Evolutionary conservation across 441 rosid genomes (phyloP).

Genomic region (Bruguiera hainesii): DNA sequence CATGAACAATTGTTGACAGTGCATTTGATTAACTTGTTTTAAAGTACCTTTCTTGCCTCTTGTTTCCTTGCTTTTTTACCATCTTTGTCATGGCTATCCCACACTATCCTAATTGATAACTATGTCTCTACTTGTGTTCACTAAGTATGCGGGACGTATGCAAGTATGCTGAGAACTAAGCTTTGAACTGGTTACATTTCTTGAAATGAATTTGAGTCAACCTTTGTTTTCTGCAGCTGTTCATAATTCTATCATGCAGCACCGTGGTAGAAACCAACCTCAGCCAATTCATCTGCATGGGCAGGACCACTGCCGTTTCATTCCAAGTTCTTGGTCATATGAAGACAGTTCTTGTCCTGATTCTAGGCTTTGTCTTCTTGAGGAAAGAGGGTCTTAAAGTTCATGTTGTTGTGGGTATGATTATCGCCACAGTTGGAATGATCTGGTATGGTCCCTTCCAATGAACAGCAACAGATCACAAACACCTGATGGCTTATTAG

Average conservation of each 20-base stretch:
- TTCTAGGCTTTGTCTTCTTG: slow-evolving; percentile 75
- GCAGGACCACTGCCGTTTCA: slow-evolving; percentile 89
- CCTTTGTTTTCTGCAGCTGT: slow-evolving; percentile 47
- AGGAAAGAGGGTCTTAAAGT: slow-evolving; percentile 87
- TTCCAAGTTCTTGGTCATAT: slow-evolving; percentile 97
- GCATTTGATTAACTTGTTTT: too few species aligned
- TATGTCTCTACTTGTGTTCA: background rate
- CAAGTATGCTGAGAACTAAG: background rate
- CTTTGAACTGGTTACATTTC: background rate
- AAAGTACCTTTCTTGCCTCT: too few species aligned
- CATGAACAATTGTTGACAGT: too few species aligned
- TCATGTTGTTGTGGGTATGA: slow-evolving; percentile 85
- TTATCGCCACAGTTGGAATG: slow-evolving; percentile 82
- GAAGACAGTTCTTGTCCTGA: slow-evolving; percentile 88
- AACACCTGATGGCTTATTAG: slow-evolving; percentile 42
- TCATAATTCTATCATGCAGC: slow-evolving; percentile 70
- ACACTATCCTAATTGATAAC: background rate
- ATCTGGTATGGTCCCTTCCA: slow-evolving; percentile 81
- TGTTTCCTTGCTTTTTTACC: too few species aligned
- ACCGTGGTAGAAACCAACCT: slow-evolving; percentile 93
- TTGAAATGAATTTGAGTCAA: background rate
- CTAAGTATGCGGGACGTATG: background rate
- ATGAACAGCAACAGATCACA: slow-evolving; percentile 44
- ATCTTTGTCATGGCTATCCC: background rate
- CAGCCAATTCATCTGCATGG: slow-evolving; percentile 96